A percentile compares a stretch with the other conserved stretches of the same genome.
Conservation (phyloP, 2,329 filamentous ascomycete genomes). For the Aspergillus sp. region DNA sequence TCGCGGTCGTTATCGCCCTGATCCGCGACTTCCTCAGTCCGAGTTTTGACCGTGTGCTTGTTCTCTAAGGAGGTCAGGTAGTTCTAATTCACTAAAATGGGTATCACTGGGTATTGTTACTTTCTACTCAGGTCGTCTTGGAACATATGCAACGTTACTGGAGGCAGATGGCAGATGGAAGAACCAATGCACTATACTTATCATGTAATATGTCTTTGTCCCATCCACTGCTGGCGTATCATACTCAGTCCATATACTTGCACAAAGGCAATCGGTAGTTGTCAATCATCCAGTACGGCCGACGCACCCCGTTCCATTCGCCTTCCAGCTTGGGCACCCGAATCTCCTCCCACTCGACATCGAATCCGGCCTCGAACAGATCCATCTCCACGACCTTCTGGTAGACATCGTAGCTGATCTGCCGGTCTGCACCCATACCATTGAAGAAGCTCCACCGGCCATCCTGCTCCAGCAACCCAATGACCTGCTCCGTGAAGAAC, state of each 20-base stretch:
- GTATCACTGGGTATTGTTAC: too few relatives aligned
- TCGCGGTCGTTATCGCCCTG: too few relatives aligned
- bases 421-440: constrained; percentile 83
- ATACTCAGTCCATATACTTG: constrained; percentile 34
- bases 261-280: constrained; percentile 47
- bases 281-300: constrained; percentile 86
- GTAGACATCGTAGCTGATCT: constrained; percentile 95
- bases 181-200: neutral
- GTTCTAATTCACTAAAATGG: too few relatives aligned
- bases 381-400: constrained; percentile 90
- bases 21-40: too few relatives aligned
- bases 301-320: constrained; percentile 85
- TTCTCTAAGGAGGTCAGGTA: too few relatives aligned
- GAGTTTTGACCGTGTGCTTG: too few relatives aligned
- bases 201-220: neutral
- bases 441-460: constrained; percentile 65
- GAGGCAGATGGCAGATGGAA: neutral
- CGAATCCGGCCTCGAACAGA: constrained; percentile 81
- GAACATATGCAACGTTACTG: too few relatives aligned
- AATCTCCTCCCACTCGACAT: constrained; percentile 81
- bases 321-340: constrained; percentile 70
- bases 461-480: constrained; percentile 63
- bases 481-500: constrained; percentile 87
- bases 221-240: neutral
- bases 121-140: too few relatives aligned